Base-by-base conservation (phyloP, 2,329 filamentous ascomycete genomes). In the Botrytis elliptica region DNA sequence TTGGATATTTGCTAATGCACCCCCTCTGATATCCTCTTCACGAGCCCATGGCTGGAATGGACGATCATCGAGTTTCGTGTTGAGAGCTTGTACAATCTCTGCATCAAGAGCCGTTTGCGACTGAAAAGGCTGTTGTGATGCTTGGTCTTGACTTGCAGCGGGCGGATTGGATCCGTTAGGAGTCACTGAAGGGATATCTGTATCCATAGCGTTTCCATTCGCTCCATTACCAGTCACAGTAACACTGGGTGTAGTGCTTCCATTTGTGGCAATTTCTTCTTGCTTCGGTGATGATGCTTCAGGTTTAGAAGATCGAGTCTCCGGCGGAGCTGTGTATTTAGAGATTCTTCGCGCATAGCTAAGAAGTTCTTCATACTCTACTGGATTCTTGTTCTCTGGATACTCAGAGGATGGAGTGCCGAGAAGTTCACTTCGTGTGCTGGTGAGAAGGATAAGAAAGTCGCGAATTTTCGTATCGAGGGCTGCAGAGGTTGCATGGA, bases 21-120 rank as follows among this genome's bases (percentile, higher is more conserved):
- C 93, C 25, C 85, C 84, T 46, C 89, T 87, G 75, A 96, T 93
- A 74, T 89, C 87, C 46, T 91, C 88, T 75, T 93, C 90, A 42
- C 85, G 85, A 0, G 93, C 93, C 93, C 93, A 97, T 0, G 93
- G 93, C 65, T 90, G 86, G 83, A 94, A 97, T n/a, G 85, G 80
- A 55, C 87, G 80, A 16, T 87, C 86, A 16, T 64, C 36, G 14
- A 86, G 85, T 29, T 86, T 82, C 0, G 89, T 87, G 78, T 92
- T 90, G 64, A 86, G 78, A 77, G 80, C 83, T 65, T 79, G 78
- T 62, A 81, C 79, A 55, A 84, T 82, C 44, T 81, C 78, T 6
- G 80, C 77, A 7, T 81, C 81, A 40, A 83, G 81, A 40, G 78
- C 77, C 73, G 69, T 75, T 76, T 73, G 77, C 73, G 76, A 73